A percentile compares a stretch with the other conserved stretches of the same genome.
Evolutionary conservation across 805 yeast genomes (phyloP).

Genomic region (Yarrowia divulgata): DNA sequence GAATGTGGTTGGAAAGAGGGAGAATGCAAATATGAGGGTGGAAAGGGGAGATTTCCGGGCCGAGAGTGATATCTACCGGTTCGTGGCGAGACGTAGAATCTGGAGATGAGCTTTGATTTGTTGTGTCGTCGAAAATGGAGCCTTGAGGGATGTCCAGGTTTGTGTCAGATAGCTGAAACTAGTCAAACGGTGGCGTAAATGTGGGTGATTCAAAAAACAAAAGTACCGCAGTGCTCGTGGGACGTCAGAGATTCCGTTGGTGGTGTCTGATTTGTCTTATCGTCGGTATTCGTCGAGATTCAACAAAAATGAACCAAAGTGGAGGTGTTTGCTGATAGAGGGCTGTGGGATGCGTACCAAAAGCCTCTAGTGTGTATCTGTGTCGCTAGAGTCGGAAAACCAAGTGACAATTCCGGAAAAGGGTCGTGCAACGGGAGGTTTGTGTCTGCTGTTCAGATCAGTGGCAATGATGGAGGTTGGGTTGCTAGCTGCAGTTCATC

Average conservation of each 20-base stretch:
- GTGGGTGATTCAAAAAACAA: neutral
- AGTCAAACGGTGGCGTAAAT: too few species aligned
- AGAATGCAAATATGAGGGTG: neutral
- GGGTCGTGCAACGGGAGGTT: neutral
- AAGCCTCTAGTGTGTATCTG: neutral
- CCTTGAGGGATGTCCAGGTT: neutral
- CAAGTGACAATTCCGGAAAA: neutral
- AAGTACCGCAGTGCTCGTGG: neutral
- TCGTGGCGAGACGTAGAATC: neutral
- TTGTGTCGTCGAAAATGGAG: neutral
- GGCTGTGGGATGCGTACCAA: neutral
- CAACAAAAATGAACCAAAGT: neutral
- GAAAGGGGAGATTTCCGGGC: neutral
- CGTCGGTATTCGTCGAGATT: neutral
- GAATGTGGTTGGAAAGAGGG: neutral
- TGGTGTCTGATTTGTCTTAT: neutral
- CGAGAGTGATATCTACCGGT: neutral
- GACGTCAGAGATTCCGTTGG: neutral
- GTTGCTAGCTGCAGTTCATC: conserved; percentile 27
- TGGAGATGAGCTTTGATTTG: neutral
- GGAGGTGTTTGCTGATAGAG: neutral
- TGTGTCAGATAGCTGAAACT: neutral
- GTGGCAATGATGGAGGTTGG: conserved; percentile 29
- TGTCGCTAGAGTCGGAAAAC: neutral
- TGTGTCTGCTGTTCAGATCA: neutral